Evolutionary conservation across 257 asterid species (phyloP).

Genomic region (Verbena officinalis): DNA sequence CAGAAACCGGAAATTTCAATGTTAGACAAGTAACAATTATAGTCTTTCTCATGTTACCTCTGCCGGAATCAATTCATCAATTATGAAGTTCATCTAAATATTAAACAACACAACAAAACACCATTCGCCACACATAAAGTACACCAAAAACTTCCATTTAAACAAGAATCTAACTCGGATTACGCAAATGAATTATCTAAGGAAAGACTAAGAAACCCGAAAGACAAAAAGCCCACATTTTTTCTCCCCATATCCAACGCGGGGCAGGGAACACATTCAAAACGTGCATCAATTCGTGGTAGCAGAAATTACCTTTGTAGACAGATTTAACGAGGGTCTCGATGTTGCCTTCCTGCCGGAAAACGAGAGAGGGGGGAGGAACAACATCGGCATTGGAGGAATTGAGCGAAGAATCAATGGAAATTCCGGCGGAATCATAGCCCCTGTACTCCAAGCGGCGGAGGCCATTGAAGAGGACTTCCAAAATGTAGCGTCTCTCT

Average conservation of each 20-base stretch:
- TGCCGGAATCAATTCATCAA: not conserved
- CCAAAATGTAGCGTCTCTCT: slow-evolving; percentile 79
- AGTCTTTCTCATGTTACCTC: not conserved
- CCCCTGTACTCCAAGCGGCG: slow-evolving; percentile 98
- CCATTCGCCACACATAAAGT: not conserved
- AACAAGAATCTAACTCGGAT: not conserved
- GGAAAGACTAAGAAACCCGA: not conserved
- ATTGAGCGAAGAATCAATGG: slow-evolving; percentile 46
- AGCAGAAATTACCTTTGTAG: slow-evolving; percentile 47
- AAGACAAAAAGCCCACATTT: not conserved
- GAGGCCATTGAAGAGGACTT: slow-evolving; percentile 79
- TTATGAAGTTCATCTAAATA: not conserved
- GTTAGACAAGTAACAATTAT: not conserved
- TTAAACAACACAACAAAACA: not conserved
- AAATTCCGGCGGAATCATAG: slow-evolving; percentile 91
- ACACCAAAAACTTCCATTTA: not conserved
- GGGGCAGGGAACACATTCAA: not conserved
- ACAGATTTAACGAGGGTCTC: slow-evolving; percentile 87
- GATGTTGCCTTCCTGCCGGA: slow-evolving; percentile 82
- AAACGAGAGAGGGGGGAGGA: slow-evolving; percentile 59
- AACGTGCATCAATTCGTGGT: not conserved
- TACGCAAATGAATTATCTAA: not conserved
- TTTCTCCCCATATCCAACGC: not conserved
- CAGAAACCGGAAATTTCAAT: not conserved
- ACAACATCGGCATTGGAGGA: slow-evolving; percentile 25